Base-by-base conservation (phyloP, 1,139 yeast genomes). In the Pichiaceae sp. region DNA sequence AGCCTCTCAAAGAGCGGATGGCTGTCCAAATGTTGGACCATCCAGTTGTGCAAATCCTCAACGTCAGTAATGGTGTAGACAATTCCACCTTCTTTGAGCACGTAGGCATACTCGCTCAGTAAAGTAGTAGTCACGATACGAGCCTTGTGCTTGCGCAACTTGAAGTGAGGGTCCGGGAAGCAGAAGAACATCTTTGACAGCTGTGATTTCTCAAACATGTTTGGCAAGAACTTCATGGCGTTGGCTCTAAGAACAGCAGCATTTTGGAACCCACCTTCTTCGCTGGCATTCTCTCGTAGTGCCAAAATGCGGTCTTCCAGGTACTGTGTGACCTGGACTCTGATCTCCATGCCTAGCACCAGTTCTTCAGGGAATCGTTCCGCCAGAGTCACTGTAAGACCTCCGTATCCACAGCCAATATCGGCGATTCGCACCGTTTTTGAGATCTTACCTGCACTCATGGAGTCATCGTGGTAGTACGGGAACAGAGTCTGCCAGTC, bases 81-180 rank as follows among this genome's bases (percentile, higher is more conserved):
- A 15, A 89, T 66, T 4, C 98, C 99, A 23, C 86, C 94, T 42
- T 85, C 95, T 49, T 68, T 75, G 51, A 91, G 68, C 8, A 82
- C 95, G 55, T 76, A 93, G 3, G 98, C 98, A 55, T 91, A 91
- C 58, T 91, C 98, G 26, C 93, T 75, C 40, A 87, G 68, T 43
- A 91, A 65, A 1, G 97, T 91, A 42, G 77, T 79, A 42, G 98
- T 89, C 46, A 91, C 76, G 52, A 91, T 91, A 66, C 99, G 73
- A 7, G 97, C 97, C 66, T 91, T 91, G 62, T 93, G 98, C 59
- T 91, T 91, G 53, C 98, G 73, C 59, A 86, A 95, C 57, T 91
- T 91, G 68, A 91, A 91, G 60, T 93, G 98, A 12, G 99, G 99
- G 61, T 91, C 99, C 16, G 99, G 99, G 72, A 91, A 91, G 61